Evolutionary conservation across 768 basidiomycete species (phyloP).

Genomic region (Trametes villosa): DNA sequence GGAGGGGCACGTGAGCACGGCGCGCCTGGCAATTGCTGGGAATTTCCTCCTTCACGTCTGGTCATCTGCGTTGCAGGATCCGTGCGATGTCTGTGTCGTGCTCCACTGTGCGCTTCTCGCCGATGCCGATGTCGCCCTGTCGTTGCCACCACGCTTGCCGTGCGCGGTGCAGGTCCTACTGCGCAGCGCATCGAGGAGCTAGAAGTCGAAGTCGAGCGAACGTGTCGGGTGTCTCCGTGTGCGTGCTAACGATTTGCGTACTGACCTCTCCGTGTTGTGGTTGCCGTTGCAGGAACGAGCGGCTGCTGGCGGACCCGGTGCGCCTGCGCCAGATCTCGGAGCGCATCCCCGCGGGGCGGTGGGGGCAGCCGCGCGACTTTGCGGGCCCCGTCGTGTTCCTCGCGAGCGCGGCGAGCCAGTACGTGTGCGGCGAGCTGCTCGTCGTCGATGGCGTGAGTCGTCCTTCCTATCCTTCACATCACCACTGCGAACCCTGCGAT

Average conservation of each 20-base stretch:
- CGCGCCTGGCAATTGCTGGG: background rate
- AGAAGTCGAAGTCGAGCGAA: too few species aligned
- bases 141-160: too few species aligned
- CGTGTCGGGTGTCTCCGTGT: background rate
- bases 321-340: constrained; percentile 71
- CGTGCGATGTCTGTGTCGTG: too few species aligned
- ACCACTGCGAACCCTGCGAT: too few species aligned
- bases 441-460: constrained; percentile 69
- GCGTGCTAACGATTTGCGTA: background rate
- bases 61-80: constrained; percentile 47
- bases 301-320: constrained; percentile 61
- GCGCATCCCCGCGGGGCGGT: constrained; percentile 69
- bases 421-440: constrained; percentile 69
- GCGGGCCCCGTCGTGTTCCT: constrained; percentile 70
- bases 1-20: constrained; percentile 4
- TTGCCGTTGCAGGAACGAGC: constrained; percentile 56
- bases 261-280: background rate
- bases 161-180: too few species aligned
- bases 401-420: constrained; percentile 64
- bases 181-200: too few species aligned
- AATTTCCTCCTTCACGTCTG: background rate
- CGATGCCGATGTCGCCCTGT: too few species aligned
- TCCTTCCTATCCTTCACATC: background rate
- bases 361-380: constrained; percentile 70
- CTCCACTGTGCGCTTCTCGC: too few species aligned